These are phyloP conservation scores for Kandelia obovata DNA, from an alignment of 345 rosid species.

Conservation along the genomic window DNA sequence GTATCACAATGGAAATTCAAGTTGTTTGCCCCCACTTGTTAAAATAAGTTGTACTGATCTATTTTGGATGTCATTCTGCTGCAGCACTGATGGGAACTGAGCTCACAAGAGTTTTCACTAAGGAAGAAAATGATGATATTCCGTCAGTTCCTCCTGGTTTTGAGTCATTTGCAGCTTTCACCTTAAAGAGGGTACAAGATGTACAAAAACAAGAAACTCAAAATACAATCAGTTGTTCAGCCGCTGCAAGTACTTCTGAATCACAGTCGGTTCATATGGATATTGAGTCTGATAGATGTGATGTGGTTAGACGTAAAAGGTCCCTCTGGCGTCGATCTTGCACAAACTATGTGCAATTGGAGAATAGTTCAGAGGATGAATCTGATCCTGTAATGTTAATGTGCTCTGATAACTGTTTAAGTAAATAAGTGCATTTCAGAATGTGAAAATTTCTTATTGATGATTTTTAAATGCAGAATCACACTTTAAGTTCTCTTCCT, in stretches of 20 bases:
- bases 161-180: conserved; percentile 77
- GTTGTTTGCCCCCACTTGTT: background rate
- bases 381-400: conserved; percentile 33
- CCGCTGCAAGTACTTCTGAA: conserved; percentile 41
- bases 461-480: conserved; percentile 42
- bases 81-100: conserved; percentile 79
- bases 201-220: conserved; percentile 34
- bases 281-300: conserved; percentile 32
- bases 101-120: conserved; percentile 68
- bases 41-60: background rate
- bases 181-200: conserved; percentile 46
- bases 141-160: conserved; percentile 95
- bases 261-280: conserved; percentile 44
- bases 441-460: background rate
- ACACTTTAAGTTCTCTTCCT: conserved; percentile 48
- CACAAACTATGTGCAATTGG: conserved; percentile 50
- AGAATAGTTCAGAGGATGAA: conserved; percentile 46
- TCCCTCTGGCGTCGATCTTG: conserved; percentile 58
- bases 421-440: background rate
- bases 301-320: conserved; percentile 41
- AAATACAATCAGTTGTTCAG: conserved; percentile 31
- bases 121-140: conserved; percentile 83
- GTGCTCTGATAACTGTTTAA: too few species aligned
- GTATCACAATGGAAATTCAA: background rate
- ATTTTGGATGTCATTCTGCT: background rate